Evolutionary conservation across 192 early-diverging fungal species (phyloP).

Genomic region (Radiomyces spectabilis): DNA sequence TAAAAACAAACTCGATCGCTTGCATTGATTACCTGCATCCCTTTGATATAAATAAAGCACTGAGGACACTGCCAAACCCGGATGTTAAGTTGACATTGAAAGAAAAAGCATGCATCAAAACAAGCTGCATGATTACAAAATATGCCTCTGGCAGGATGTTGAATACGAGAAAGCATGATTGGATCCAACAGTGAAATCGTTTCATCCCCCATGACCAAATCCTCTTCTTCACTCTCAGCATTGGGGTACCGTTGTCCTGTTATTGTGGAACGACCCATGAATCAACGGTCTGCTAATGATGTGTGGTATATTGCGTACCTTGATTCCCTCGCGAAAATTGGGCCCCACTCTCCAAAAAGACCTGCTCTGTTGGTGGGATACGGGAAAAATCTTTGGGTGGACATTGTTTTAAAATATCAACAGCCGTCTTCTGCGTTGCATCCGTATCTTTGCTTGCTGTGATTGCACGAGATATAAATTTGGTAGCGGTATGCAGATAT

Average conservation of each 20-base stretch:
- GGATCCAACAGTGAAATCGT: slow-evolving; percentile 2
- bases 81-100: neutral
- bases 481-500: neutral
- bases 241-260: neutral
- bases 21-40: neutral
- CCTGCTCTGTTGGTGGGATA: neutral
- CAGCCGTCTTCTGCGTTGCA: neutral
- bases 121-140: neutral
- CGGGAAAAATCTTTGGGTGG: neutral
- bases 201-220: neutral
- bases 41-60: neutral
- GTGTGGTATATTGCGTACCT: neutral
- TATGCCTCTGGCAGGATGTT: neutral
- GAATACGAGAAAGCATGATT: neutral
- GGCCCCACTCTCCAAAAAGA: neutral
- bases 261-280: neutral
- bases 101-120: neutral
- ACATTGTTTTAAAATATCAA: neutral
- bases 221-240: neutral
- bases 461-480: neutral
- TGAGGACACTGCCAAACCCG: neutral
- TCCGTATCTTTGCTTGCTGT: neutral
- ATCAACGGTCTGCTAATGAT: no score
- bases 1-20: neutral
- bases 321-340: neutral